phyloP scores from a whole-genome alignment of 2,329 filamentous ascomycete genomes.

The Colletotrichum chlorophyti region DNA sequence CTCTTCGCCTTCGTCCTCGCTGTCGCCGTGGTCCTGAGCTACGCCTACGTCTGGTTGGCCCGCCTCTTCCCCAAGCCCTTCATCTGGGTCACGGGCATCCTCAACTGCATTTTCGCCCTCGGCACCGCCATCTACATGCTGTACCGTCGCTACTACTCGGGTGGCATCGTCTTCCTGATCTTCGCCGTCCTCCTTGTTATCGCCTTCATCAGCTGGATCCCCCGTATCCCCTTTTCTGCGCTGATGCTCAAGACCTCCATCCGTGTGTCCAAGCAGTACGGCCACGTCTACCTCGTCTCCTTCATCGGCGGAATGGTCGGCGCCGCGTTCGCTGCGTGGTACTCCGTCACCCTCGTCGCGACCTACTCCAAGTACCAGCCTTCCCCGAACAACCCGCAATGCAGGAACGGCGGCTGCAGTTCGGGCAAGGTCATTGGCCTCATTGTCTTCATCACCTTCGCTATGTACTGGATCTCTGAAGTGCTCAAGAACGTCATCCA shows the following conservation, averaged over 20 bases:
- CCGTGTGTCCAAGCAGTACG: constrained; percentile 82
- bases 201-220: constrained; percentile 89
- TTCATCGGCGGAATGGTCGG: constrained; percentile 81
- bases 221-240: constrained; percentile 87
- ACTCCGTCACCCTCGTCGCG: constrained; percentile 82
- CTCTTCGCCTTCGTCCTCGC: constrained; percentile 82
- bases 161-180: constrained; percentile 85
- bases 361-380: constrained; percentile 88
- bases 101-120: constrained; percentile 86
- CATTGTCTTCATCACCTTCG: constrained; percentile 86
- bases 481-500: constrained; percentile 95
- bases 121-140: constrained; percentile 89
- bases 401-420: constrained; percentile 70
- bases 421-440: constrained; percentile 82
- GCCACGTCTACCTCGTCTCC: constrained; percentile 87
- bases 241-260: constrained; percentile 88
- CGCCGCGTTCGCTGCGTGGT: constrained; percentile 83
- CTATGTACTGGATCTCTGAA: constrained; percentile 93
- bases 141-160: constrained; percentile 76
- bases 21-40: constrained; percentile 77
- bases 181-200: constrained; percentile 82
- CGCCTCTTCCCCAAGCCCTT: constrained; percentile 86
- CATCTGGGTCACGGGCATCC: constrained; percentile 89
- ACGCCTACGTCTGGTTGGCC: constrained; percentile 77
- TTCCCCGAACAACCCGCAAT: constrained; percentile 55